phyloP scores from a whole-genome alignment of 1,284 basidiomycete species.

The Ceratobasidium sp. region DNA sequence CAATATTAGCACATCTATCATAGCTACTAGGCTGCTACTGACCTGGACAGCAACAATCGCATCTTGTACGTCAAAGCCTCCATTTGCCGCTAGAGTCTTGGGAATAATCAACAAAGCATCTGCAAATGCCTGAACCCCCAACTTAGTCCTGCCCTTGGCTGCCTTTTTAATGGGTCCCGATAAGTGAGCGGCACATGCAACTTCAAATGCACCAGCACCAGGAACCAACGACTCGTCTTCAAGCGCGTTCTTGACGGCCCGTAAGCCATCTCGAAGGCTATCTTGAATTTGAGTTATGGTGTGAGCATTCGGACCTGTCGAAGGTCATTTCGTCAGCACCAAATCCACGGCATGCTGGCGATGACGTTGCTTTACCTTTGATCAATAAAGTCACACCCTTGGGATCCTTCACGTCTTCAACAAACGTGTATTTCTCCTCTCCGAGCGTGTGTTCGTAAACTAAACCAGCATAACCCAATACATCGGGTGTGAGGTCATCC shows the following conservation, averaged over 20 bases:
- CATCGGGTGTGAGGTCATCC: constrained; percentile 90
- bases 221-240: constrained; percentile 91
- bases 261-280: constrained; percentile 93
- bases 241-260: constrained; percentile 96
- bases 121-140: constrained; percentile 97
- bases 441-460: constrained; percentile 99
- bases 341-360: neutral
- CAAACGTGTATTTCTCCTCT: constrained; percentile 98
- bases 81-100: constrained; percentile 96
- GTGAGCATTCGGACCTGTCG: constrained; percentile 85
- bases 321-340: neutral
- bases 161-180: constrained; percentile 77
- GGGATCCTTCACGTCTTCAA: constrained; percentile 97
- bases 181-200: constrained; percentile 89
- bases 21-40: constrained; percentile 44
- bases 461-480: constrained; percentile 96
- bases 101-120: constrained; percentile 95
- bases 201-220: constrained; percentile 96
- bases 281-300: constrained; percentile 98
- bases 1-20: neutral
- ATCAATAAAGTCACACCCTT: constrained; percentile 96
- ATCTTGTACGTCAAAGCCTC: constrained; percentile 98
- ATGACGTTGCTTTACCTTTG: constrained; percentile 66
- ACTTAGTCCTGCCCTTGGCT: constrained; percentile 95
- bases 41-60: constrained; percentile 90